phyloP scores from a whole-genome alignment of 768 basidiomycete species.

The Psilocybe subaeruginosa region DNA sequence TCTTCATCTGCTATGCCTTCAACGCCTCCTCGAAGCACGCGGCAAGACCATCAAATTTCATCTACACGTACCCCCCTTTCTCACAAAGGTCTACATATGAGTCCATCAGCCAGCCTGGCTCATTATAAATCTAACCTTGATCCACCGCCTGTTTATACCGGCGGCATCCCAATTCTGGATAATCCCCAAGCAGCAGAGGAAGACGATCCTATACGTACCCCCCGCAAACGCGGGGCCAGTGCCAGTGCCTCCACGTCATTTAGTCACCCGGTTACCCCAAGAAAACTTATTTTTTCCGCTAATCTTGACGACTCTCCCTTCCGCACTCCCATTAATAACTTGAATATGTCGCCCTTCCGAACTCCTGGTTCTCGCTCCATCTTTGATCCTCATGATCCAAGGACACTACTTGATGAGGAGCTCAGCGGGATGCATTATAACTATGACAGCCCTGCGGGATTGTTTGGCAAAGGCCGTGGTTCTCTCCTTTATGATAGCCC shows the following conservation, averaged over 20 bases:
- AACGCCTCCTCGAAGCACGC: conserved; percentile 36
- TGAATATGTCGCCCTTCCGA: conserved; percentile 39
- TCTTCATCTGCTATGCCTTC: conserved; percentile 35
- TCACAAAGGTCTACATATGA: conserved; percentile 71
- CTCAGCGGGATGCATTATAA: conserved; percentile 51
- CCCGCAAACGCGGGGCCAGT: conserved; percentile 35
- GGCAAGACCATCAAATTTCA: conserved; percentile 45
- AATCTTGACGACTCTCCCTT: conserved; percentile 41
- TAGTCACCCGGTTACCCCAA: conserved; percentile 40
- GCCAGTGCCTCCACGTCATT: conserved; percentile 20
- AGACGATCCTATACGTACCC: conserved; percentile 39
- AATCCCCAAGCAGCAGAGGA: conserved; percentile 25
- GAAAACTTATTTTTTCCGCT: conserved; percentile 38
- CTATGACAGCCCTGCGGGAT: conserved; percentile 63
- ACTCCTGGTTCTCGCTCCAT: conserved; percentile 54
- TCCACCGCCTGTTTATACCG: conserved; percentile 52
- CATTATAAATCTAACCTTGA: conserved; percentile 74
- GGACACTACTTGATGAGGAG: conserved; percentile 72
- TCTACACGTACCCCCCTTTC: conserved; percentile 69
- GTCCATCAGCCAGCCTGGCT: conserved; percentile 63
- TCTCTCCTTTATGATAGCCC: conserved; percentile 75
- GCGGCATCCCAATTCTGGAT: conserved; percentile 24
- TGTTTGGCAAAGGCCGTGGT: conserved; percentile 63
- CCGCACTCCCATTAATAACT: conserved; percentile 29
- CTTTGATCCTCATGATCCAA: conserved; percentile 76